Evolutionary conservation across 805 yeast species (phyloP).

Genomic region (Lipomyces yamadae): DNA sequence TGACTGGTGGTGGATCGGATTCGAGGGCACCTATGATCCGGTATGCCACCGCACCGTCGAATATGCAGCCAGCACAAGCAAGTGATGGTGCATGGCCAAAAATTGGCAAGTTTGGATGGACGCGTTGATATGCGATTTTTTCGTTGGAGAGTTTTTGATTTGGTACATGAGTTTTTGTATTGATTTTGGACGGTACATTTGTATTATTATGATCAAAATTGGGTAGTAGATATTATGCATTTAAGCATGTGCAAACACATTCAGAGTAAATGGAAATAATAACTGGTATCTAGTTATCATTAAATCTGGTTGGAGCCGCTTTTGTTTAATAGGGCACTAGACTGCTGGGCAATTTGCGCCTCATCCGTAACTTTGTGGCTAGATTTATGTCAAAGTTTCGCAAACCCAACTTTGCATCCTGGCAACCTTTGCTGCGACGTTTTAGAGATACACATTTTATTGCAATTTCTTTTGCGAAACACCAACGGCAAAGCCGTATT

Average conservation of each 20-base stretch:
- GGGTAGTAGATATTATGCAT: background rate
- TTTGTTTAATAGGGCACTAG: no score
- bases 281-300: background rate
- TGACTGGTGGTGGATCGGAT: background rate
- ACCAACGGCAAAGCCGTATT: no score
- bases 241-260: background rate
- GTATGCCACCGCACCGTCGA: background rate
- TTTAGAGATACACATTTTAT: no score
- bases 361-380: background rate
- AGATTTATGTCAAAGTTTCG: background rate
- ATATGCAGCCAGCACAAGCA: conserved; percentile 7
- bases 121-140: conserved; percentile 8
- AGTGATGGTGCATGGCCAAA: conserved; percentile 24
- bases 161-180: background rate
- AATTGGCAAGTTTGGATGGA: conserved; percentile 33
- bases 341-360: background rate
- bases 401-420: no score
- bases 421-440: no score
- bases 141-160: no score
- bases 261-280: background rate
- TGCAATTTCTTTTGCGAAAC: no score
- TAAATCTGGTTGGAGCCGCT: no score
- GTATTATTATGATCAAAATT: background rate
- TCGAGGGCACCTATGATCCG: background rate
- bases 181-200: background rate